Conservation (phyloP, 768 basidiomycete species). For the Botryobasidium botryosum region DNA sequence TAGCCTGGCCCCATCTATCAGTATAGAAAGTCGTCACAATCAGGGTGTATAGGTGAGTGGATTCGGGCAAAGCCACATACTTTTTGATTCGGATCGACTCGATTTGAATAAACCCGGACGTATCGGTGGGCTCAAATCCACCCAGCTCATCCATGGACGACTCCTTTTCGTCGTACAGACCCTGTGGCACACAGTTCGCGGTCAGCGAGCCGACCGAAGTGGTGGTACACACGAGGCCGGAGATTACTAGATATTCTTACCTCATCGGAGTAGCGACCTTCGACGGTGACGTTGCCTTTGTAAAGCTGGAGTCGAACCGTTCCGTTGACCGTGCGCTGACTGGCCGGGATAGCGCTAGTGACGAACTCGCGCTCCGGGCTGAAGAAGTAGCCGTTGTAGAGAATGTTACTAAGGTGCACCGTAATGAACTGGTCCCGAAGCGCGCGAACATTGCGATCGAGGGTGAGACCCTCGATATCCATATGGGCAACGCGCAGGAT, state of each 20-base stretch:
- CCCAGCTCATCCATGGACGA: conserved; percentile 99
- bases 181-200: conserved; percentile 35
- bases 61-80: conserved; percentile 22
- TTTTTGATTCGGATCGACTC: conserved; percentile 97
- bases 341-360: conserved; percentile 75
- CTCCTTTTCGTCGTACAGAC: conserved; percentile 87
- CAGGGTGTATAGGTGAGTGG: background rate
- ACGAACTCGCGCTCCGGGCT: conserved; percentile 98
- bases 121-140: conserved; percentile 92
- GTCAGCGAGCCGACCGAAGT: no score
- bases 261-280: conserved; percentile 81
- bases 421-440: conserved; percentile 93
- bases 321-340: conserved; percentile 94
- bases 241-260: conserved; percentile 22
- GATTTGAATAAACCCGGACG: conserved; percentile 91
- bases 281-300: conserved; percentile 91
- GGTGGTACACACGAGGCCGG: background rate
- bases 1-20: conserved; percentile 70
- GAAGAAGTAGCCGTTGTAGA: conserved; percentile 99
- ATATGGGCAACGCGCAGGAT: conserved; percentile 91
- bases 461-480: conserved; percentile 93
- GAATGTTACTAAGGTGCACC: conserved; percentile 68
- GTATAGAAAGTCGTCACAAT: conserved; percentile 4
- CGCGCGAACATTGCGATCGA: conserved; percentile 91
- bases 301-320: conserved; percentile 78